Evolutionary conservation across 192 early-diverging fungal genomes (phyloP).

Genomic region (Allomyces arbusculus): DNA sequence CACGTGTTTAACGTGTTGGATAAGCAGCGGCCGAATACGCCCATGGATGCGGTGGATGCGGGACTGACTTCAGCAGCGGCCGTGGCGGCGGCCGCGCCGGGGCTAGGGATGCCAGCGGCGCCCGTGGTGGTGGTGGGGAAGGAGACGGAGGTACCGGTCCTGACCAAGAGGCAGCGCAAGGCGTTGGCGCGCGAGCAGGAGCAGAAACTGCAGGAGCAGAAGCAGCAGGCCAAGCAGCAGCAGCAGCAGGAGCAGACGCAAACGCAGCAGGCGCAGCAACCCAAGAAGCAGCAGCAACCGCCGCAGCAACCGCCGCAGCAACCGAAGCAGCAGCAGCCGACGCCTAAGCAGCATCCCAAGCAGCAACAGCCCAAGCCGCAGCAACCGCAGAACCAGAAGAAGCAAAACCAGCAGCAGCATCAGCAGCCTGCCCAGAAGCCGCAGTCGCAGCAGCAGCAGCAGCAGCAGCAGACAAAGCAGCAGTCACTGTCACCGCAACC

Average conservation of each 20-base stretch:
- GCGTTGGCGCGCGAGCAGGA: conserved; percentile 7
- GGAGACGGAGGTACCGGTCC: conserved; percentile 11
- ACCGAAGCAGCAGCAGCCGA: too few species aligned
- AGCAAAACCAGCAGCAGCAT: too few species aligned
- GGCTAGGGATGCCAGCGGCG: conserved; percentile 13
- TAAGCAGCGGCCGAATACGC: conserved; percentile 12
- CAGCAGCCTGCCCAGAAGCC: too few species aligned
- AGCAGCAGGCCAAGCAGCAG: too few species aligned
- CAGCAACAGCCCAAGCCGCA: too few species aligned
- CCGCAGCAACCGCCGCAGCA: neutral
- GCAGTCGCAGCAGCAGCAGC: too few species aligned
- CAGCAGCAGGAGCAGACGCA: conserved; percentile 20
- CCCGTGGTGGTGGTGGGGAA: conserved; percentile 10
- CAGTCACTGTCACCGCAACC: too few species aligned
- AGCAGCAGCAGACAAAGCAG: conserved; percentile 5
- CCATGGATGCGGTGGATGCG: neutral
- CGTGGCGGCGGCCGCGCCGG: conserved; percentile 14
- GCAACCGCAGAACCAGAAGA: too few species aligned
- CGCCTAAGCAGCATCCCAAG: too few species aligned
- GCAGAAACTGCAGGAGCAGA: too few species aligned
- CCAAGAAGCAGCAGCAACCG: conserved; percentile 5
- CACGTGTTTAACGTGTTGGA: neutral
- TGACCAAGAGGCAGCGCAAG: conserved; percentile 19
- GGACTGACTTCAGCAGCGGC: conserved; percentile 1
- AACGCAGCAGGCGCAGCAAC: conserved; percentile 12